A percentile compares a stretch with the other conserved stretches of the same genome.
These are phyloP conservation scores for Biscogniauxia marginata DNA, from an alignment of 2,329 filamentous ascomycete genomes.

Conservation along the genomic window DNA sequence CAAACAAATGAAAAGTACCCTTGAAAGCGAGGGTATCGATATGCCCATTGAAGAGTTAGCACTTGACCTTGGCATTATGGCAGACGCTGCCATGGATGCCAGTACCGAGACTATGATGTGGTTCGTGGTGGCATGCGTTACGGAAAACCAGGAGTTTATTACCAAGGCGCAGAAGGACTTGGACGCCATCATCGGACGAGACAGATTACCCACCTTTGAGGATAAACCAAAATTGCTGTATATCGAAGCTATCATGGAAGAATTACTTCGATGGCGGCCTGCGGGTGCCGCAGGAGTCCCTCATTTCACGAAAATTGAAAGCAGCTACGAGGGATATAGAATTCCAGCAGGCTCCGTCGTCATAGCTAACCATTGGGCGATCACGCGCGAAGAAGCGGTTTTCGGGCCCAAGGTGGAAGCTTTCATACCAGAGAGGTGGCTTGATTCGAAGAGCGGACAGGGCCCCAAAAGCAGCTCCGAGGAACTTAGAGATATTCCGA, in stretches of 20 bases:
- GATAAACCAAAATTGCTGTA: constrained; percentile 38
- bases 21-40: constrained; percentile 15
- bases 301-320: constrained; percentile 39
- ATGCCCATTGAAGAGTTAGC: constrained; percentile 32
- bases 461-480: too few species aligned
- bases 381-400: constrained; percentile 37
- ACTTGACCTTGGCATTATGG: constrained; percentile 32
- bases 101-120: constrained; percentile 31
- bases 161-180: constrained; percentile 40
- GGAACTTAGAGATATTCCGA: constrained; percentile 33
- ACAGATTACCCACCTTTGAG: constrained; percentile 34
- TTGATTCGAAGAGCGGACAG: constrained; percentile 12
- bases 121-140: constrained; percentile 32
- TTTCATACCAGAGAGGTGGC: constrained; percentile 36
- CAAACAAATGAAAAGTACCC: constrained; percentile 26
- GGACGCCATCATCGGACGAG: constrained; percentile 39
- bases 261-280: constrained; percentile 37
- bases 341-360: constrained; percentile 45
- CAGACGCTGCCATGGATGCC: constrained; percentile 33
- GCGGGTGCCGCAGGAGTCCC: constrained; percentile 38
- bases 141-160: constrained; percentile 19
- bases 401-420: constrained; percentile 38
- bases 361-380: constrained; percentile 41
- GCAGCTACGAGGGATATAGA: constrained; percentile 41
- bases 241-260: constrained; percentile 39